A percentile compares a stretch with the other conserved stretches of the same genome.
Conservation (phyloP, 2,329 filamentous ascomycete species). For the Colletotrichum filicis region DNA sequence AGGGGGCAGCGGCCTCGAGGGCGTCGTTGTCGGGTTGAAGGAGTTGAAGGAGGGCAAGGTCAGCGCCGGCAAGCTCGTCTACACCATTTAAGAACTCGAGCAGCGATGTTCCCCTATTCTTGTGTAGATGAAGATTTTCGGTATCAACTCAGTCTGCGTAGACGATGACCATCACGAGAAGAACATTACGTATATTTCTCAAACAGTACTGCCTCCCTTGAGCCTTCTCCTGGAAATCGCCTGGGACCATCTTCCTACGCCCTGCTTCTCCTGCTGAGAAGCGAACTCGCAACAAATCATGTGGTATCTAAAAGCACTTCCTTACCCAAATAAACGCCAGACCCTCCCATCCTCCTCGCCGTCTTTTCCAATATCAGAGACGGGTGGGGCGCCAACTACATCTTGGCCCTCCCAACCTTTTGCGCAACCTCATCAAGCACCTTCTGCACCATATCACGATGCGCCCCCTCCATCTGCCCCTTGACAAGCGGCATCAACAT, state of each 20-base stretch:
- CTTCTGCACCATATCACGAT: slow-evolving; percentile 44
- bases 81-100: slow-evolving; percentile 40
- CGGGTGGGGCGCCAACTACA: background rate
- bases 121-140: background rate
- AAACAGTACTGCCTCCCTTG: background rate
- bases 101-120: background rate
- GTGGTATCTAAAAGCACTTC: slow-evolving; percentile 26
- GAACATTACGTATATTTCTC: background rate
- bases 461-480: slow-evolving; percentile 42
- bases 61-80: slow-evolving; percentile 56
- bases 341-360: background rate
- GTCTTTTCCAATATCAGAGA: background rate
- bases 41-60: slow-evolving; percentile 47
- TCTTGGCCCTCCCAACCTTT: slow-evolving; percentile 27
- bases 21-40: slow-evolving; percentile 45
- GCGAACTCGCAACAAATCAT: background rate
- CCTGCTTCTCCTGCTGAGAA: background rate
- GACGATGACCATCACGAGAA: background rate
- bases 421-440: slow-evolving; percentile 45
- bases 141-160: background rate
- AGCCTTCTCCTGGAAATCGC: too few species aligned
- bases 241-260: background rate
- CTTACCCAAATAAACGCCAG: background rate
- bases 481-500: slow-evolving; percentile 49
- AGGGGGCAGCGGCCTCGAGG: slow-evolving; percentile 45